Evolutionary conservation across 805 yeast species (phyloP), one percentile per base, ranked within the genome.

Genomic region (Ogataea pilisensis): DNA sequence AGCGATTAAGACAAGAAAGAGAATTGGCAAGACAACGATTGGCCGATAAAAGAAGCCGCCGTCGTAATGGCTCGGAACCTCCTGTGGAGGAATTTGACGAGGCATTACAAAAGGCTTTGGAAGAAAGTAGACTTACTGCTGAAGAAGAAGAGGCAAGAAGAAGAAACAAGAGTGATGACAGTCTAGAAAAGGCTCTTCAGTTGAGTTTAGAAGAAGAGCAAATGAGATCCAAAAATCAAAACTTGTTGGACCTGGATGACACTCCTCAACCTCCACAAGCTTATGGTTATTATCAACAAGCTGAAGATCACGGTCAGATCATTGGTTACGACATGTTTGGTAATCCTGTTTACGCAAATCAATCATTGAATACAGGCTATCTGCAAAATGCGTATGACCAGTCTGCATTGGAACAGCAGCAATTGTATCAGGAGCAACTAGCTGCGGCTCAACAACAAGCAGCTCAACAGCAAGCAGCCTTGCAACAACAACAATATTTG

Each of bases 131-230:
- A 55, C 61, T 72, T 52, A 86, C 95, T 2, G 96, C 95, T 1
- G 89, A 84, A 49, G 90, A 85, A 46, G 96, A 89, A 50, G 85
- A 79, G 46, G 71, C 70, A 39, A 70, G 82, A 47, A 69, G 80
- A 51, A 66, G 68, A 35, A 73, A 68, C 33, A 73, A 69, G 30
- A 63, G 70, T 22, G 85, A 80, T 48, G 79, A 78, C 17, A 88
- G 82, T 21, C 68, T 85, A 37, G 75, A 76, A 43, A 75, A 78
- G 34, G 95, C 95, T 1, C 68, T 85, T 44, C 76, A 78, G 61
- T 70, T 86, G 50, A 76, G 86, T 33, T 65, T 80, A 54, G 95
- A 85, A 64, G 91, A 86, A 57, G 91, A 84, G 55, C 83, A 81
- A 62, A 70, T 84, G 70, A 68, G 72, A 55, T 64, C 61, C 45